phyloP scores from a whole-genome alignment of 2,329 filamentous ascomycete species.

The Colletotrichum chrysophilum region DNA sequence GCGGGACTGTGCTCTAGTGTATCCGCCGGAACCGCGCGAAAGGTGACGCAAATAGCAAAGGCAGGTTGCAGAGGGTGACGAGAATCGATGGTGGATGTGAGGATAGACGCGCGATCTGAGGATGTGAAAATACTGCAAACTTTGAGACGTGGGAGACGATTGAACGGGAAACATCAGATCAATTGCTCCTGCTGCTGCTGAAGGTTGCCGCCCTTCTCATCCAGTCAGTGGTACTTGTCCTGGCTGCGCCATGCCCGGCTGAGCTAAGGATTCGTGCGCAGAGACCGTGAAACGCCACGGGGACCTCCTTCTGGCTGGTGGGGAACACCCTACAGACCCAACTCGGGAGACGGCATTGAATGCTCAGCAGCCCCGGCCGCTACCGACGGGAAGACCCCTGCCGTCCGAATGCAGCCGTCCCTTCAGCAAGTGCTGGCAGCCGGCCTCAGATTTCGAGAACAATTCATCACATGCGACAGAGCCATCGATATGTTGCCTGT shows the following conservation, averaged over 20 bases:
- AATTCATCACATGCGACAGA: not conserved
- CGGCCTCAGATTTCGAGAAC: not conserved
- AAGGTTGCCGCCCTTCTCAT: not conserved
- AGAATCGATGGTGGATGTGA: not conserved
- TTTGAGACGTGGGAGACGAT: not conserved
- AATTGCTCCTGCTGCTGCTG: not conserved
- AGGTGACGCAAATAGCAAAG: not conserved
- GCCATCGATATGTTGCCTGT: not conserved
- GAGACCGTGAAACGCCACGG: constrained; percentile 16
- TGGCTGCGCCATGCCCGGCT: constrained; percentile 2
- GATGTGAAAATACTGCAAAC: not conserved
- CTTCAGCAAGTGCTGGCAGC: not conserved
- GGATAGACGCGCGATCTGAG: not conserved
- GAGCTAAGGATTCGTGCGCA: constrained; percentile 7
- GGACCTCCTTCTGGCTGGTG: not conserved
- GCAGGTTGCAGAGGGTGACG: not conserved
- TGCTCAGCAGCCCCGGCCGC: not conserved
- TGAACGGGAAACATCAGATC: constrained; percentile 8
- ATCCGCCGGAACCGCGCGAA: not conserved
- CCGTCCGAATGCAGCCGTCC: constrained; percentile 3
- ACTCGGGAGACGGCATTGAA: not conserved
- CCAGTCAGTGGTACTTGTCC: not conserved
- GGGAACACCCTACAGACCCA: not conserved
- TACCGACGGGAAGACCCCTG: constrained; percentile 12
- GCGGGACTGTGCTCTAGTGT: not conserved